phyloP scores from a whole-genome alignment of 352 stramenopile genomes.

The Phytophthora colocasiae region DNA sequence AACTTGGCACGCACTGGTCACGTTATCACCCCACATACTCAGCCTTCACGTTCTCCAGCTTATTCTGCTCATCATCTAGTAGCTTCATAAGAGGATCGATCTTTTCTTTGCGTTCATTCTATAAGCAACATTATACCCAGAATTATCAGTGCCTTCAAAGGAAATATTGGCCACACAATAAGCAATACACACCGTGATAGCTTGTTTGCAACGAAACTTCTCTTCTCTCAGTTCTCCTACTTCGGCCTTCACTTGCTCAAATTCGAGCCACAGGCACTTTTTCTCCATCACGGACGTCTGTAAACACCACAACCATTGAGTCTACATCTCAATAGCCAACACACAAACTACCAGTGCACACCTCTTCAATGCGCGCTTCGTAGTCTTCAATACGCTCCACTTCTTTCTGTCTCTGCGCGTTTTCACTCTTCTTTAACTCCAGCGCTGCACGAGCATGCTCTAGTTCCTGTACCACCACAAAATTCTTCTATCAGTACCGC shows the following conservation, averaged over 20 bases:
- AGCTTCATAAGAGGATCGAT: slow-evolving; percentile 71
- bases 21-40: slow-evolving; percentile 46
- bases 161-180: not conserved
- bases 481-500: slow-evolving; percentile 5
- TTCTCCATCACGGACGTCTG: slow-evolving; percentile 88
- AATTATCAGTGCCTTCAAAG: not conserved
- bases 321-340: not conserved
- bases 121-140: not conserved
- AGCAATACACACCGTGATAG: slow-evolving; percentile 58
- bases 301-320: slow-evolving; percentile 1
- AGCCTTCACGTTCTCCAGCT: slow-evolving; percentile 62
- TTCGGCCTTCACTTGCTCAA: slow-evolving; percentile 75
- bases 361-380: slow-evolving; percentile 80
- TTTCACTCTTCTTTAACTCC: slow-evolving; percentile 88
- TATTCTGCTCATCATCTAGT: slow-evolving; percentile 73
- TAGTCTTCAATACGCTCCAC: slow-evolving; percentile 87
- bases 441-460: slow-evolving; percentile 66
- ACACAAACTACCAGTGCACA: slow-evolving; percentile 18
- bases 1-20: not conserved
- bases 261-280: slow-evolving; percentile 87
- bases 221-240: slow-evolving; percentile 73
- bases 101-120: slow-evolving; percentile 75
- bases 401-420: slow-evolving; percentile 80
- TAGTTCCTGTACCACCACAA: slow-evolving; percentile 51
- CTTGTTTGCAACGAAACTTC: slow-evolving; percentile 73